Evolutionary conservation across 2,329 filamentous ascomycete genomes (phyloP), one percentile per base, ranked within the genome.

Genomic region (Microdochium trichocladiopsis): DNA sequence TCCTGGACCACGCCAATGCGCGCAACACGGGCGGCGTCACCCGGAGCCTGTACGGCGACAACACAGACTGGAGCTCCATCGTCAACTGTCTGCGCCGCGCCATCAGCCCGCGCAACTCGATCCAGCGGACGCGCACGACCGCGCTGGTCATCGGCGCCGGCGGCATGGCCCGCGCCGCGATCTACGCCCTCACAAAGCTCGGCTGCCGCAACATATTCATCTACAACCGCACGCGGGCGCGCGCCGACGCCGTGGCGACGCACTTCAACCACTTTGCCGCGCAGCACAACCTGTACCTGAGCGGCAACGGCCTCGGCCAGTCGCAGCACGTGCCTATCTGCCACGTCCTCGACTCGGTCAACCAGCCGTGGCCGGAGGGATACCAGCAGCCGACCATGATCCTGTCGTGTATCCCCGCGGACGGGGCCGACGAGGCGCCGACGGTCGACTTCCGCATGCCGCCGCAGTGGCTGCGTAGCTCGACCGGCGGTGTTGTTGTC

Each of bases 151-250:
- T 85, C 50, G 82, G 82, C 16, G 82, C 82, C 4, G 82, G 82
- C 33, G 87, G 87, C 23, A 90, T 90, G 85, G 87, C 86, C 5
- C 77, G 87, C 54, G 84, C 87, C 2, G 85, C 86, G 18, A 80
- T 89, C 25, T 90, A 90, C 60, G 85, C 87, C 2, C 77, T 90
- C 66, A 76, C 89, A 25, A 85, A 86, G 58, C 73, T 90, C 3
- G 87, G 87, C 8, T 88, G 88, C 53, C 79, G 82, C 28, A 84
- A 86, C 54, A 84, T 90, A 22, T 87, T 88, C 58, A 77, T 90
- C 37, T 83, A 80, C 63, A 90, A 90, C 61, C 76, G 87, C 24
- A 89, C 86, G 0, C 59, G 73, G 16, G 69, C 73, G 23, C 83
- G 82, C 49, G 86, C 86, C 0, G 72, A 80, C 50, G 75, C 73